Conservation (phyloP, 169 alveolate species). For the Babesia bovis region DNA sequence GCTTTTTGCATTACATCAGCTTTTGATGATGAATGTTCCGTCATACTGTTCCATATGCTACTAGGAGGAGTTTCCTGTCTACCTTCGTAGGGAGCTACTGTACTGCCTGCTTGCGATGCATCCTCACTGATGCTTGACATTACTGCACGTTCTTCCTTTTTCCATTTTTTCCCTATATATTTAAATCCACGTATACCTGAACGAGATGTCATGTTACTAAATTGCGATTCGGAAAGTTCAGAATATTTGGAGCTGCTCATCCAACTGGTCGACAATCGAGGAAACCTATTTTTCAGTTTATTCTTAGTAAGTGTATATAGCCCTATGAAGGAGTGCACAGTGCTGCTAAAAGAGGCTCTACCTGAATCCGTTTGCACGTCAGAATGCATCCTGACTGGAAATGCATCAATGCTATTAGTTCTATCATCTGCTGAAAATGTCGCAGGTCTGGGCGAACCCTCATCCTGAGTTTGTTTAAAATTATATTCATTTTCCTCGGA, state of each 20-base stretch:
- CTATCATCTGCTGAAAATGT: neutral
- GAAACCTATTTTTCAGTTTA: neutral
- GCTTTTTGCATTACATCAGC: neutral
- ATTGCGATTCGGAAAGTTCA: slow-evolving; percentile 1
- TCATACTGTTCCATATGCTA: neutral
- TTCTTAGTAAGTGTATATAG: slow-evolving; percentile 5
- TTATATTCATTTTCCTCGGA: too few species aligned
- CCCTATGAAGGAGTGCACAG: slow-evolving; percentile 43
- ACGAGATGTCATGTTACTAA: neutral
- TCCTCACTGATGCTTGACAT: neutral
- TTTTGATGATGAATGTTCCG: neutral
- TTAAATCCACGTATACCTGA: neutral
- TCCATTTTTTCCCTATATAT: neutral
- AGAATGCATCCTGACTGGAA: neutral
- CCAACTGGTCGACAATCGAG: neutral
- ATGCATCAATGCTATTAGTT: neutral
- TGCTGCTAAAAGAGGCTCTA: slow-evolving; percentile 41
- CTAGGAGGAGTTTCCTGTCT: neutral
- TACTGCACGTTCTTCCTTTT: neutral
- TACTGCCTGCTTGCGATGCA: neutral
- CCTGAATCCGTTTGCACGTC: neutral
- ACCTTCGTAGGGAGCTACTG: neutral
- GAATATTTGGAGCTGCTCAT: neutral
- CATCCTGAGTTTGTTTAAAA: too few species aligned
- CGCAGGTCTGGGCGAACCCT: neutral